Conservation (phyloP, 2,329 filamentous ascomycete genomes). For the Scedosporium apiospermum region DNA sequence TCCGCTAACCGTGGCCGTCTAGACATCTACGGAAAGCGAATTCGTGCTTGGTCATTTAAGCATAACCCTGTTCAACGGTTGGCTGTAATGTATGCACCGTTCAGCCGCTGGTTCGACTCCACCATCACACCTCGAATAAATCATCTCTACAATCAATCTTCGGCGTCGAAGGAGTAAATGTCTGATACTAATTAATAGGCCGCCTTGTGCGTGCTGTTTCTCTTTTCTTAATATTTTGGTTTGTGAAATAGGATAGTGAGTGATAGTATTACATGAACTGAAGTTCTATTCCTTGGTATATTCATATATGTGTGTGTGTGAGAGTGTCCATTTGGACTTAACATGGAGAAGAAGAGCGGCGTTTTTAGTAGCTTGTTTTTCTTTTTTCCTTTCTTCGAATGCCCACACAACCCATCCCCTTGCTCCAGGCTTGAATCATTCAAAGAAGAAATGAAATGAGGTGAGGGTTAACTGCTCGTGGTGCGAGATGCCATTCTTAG, state of each 20-base stretch:
- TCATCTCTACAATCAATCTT: no score
- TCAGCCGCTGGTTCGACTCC: no score
- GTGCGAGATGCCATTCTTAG: neutral
- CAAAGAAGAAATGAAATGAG: neutral
- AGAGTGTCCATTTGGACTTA: neutral
- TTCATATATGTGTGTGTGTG: neutral
- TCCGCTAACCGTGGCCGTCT: conserved; percentile 7
- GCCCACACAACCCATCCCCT: neutral
- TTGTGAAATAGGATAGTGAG: neutral
- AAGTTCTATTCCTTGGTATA: neutral
- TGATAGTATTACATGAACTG: neutral
- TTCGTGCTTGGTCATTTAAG: conserved; percentile 65
- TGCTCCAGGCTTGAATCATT: neutral
- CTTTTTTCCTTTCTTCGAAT: neutral
- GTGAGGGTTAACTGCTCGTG: neutral
- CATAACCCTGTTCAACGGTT: conserved; percentile 51
- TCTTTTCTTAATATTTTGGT: no score
- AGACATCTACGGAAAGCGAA: conserved; percentile 74
- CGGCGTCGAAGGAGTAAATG: no score
- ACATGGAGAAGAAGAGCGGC: neutral
- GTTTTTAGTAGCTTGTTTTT: neutral
- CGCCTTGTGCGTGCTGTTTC: no score
- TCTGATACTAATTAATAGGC: no score
- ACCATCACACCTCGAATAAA: no score
- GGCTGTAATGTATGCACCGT: neutral